A percentile compares a stretch with the other conserved stretches of the same genome.
phyloP scores from a whole-genome alignment of 306 rosid genomes.

The Boehmeria nivea region DNA sequence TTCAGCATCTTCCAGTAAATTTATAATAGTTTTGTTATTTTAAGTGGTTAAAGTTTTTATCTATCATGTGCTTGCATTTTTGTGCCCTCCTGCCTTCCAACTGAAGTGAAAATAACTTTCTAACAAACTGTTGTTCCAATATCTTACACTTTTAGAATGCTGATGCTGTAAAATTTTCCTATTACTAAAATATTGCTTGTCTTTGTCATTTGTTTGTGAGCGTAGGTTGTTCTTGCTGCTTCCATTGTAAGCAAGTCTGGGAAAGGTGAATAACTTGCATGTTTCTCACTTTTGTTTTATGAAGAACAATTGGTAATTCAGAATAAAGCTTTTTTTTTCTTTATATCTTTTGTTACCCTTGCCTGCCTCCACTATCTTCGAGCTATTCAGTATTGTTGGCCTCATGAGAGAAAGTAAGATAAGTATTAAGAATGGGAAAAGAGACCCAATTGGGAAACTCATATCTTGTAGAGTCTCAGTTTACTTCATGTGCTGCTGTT shows the following conservation, averaged over 20 bases:
- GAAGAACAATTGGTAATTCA: not conserved
- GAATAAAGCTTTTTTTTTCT: not conserved
- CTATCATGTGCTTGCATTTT: too few species aligned
- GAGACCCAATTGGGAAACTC: not conserved
- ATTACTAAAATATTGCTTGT: not conserved
- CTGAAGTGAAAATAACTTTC: not conserved
- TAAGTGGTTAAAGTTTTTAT: not conserved
- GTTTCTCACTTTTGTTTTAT: too few species aligned
- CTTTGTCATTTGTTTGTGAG: conserved; percentile 13
- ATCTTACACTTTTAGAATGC: not conserved
- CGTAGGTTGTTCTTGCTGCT: conserved; percentile 91
- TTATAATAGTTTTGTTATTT: not conserved
- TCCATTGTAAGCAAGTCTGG: conserved; percentile 87
- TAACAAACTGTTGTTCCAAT: not conserved
- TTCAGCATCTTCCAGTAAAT: not conserved
- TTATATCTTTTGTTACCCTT: too few species aligned
- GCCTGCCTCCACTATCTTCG: too few species aligned
- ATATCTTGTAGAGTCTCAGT: not conserved
- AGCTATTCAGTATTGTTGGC: not conserved
- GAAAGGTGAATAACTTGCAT: conserved; percentile 55
- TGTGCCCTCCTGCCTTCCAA: not conserved
- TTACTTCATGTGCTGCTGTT: too few species aligned
- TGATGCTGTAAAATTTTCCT: not conserved
- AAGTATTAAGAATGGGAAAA: not conserved
- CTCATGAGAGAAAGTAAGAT: not conserved